Base-by-base conservation (phyloP, 129 eudicot genomes). In the Kitagawia praeruptora region DNA sequence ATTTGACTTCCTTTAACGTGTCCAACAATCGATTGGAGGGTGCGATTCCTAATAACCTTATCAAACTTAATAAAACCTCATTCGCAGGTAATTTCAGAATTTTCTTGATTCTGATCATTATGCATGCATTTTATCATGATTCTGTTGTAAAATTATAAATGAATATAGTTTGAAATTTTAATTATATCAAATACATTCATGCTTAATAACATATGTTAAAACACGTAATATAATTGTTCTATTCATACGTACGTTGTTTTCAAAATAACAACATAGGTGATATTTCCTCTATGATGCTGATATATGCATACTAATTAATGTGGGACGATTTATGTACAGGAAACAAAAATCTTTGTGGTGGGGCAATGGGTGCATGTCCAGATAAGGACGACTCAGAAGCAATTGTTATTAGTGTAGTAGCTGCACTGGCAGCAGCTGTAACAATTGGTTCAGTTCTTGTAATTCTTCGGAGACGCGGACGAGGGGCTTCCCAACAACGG, bases 11-110 rank as follows among this genome's bases (percentile, higher is more conserved):
- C n/a, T 81, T 85, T 10, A 88, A 89, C 78, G 86, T 89, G 5
- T 86, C 98, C 13, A 76, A 88, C 86, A 95, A 95, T 74, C 48
- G 79, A 39, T 81, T 95, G 53, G 78, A 49, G 4, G 99, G 99
- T 11, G 83, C 48, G 15, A 89, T 96, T 79, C 99, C 99, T 3
- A 18, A 54, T 8, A 74, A 58, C 77, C 87, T 95, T 82, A 82
- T 61, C 21, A 61, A 78, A n/a, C 18, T 85, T 61, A 40, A 84
- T 70, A 76, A 79, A 41, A 78, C 73, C 64, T 82, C 86, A 49
- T 95, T 95, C 74, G 40, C 80, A 3, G 96, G 96, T 89, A 48
- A 78, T 70, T 78, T 15, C 27, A 19, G 6, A 14, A 14, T 3
- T n/a, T 61, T 61, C 34, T 2, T 61, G 13, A 8, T 61, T 61